Evolutionary conservation across 257 asterid species (phyloP).

Genomic region (Nicotiana benthamiana): DNA sequence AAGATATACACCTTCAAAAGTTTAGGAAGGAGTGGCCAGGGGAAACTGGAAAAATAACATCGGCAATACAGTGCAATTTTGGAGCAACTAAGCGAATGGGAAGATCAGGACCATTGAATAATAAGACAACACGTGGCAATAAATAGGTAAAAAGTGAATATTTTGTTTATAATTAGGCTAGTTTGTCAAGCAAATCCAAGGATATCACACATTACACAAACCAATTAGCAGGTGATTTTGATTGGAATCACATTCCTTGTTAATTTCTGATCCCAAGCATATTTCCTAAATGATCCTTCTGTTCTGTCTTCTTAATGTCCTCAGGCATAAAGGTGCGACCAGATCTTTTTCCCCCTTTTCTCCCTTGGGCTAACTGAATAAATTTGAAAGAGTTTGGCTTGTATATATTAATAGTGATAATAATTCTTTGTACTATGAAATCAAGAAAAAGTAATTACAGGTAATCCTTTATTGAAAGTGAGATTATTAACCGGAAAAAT

Average conservation of each 20-base stretch:
- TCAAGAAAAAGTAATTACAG: not conserved
- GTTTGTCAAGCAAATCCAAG: not conserved
- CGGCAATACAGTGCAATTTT: not conserved
- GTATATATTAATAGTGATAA: not conserved
- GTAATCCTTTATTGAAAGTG: not conserved
- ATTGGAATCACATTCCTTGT: not conserved
- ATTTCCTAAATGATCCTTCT: not conserved
- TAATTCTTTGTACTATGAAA: not conserved
- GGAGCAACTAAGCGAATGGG: not conserved
- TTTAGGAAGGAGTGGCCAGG: not conserved
- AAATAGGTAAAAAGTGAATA: not conserved
- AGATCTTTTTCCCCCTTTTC: not conserved
- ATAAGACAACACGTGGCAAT: not conserved
- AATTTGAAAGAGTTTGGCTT: not conserved
- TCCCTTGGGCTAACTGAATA: not conserved
- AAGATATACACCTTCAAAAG: not conserved
- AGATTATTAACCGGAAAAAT: not conserved
- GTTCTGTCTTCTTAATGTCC: conserved; percentile 2
- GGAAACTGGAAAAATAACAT: not conserved
- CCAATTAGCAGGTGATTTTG: not conserved
- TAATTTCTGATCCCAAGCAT: not conserved
- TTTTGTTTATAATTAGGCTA: not conserved
- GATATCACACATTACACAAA: not conserved
- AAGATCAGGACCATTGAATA: not conserved
- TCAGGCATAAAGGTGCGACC: not conserved